Conservation (phyloP, 2,329 filamentous ascomycete species). For the Sporothrix brasiliensis region DNA sequence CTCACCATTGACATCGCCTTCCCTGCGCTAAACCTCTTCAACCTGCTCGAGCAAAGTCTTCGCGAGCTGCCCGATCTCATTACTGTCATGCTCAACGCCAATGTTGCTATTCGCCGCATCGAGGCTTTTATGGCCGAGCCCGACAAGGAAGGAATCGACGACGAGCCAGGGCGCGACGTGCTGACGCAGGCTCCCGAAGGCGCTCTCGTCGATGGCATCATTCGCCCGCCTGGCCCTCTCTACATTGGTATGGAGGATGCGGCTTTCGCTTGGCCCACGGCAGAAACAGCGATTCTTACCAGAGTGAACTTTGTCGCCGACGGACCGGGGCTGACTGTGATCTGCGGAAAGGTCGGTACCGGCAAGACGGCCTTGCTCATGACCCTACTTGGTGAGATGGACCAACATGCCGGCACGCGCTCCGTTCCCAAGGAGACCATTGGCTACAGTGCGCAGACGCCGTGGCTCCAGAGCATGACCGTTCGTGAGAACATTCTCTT, state of each 20-base stretch:
- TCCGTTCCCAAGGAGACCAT: constrained; percentile 54
- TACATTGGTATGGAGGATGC: constrained; percentile 63
- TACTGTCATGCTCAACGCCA: constrained; percentile 76
- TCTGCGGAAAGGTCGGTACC: constrained; percentile 62
- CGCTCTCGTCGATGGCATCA: constrained; percentile 24
- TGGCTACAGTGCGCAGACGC: constrained; percentile 62
- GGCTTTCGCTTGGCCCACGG: constrained; percentile 79
- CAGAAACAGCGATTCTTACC: constrained; percentile 55
- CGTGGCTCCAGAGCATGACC: constrained; percentile 68
- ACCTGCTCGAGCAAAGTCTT: constrained; percentile 71
- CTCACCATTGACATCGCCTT: constrained; percentile 83
- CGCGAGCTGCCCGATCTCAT: constrained; percentile 75
- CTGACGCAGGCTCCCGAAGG: constrained; percentile 28
- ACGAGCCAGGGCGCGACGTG: constrained; percentile 40
- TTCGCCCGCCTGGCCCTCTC: constrained; percentile 37
- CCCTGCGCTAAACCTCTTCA: constrained; percentile 80
- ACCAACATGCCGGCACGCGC: constrained; percentile 60
- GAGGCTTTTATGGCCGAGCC: constrained; percentile 86
- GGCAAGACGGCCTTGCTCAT: constrained; percentile 65
- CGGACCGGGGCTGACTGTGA: constrained; percentile 54
- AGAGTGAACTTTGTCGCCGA: constrained; percentile 52
- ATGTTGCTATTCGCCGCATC: constrained; percentile 79
- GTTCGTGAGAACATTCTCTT: constrained; percentile 68
- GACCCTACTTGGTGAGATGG: constrained; percentile 64
- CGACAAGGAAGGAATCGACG: constrained; percentile 63